Evolutionary conservation across 805 yeast genomes (phyloP), one percentile per base, ranked within the genome.

Genomic region (Ascoidea tarda): DNA sequence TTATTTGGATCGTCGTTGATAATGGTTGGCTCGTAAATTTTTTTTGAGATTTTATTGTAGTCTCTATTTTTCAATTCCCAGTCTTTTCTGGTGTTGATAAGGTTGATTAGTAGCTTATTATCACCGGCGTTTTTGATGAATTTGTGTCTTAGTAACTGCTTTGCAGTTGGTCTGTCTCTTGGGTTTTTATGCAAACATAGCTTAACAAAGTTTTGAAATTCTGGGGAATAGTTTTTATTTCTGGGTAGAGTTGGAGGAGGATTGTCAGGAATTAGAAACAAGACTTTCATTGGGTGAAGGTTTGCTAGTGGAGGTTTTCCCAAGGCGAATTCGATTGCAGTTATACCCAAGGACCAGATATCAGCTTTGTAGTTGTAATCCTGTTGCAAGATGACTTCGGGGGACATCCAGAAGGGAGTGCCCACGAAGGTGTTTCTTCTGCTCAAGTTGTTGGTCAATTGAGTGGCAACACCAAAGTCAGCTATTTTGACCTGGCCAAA

Each of bases 351-450:
- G 0, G 96, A 88, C 99, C 99, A 91, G 52, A 93, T 86, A 63
- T 91, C 99, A 1, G 89, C 96, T 61, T 84, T 86, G 57, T 82
- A 84, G 62, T 86, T 76, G 65, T 91, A 89, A 1, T 93, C 95
- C 8, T 69, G 66, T 49, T 66, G 63, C 52, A 93, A 63, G 46
- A 93, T 84, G 14, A 91, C 86, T 64, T 91, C 99, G 0, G 99
- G 99, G 0, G 98, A 97, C 98, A 91, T 90, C 97, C 97, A 90
- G 66, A 80, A 87, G 12, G 97, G 97, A 0, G 97, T 89, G 1
- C 98, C 98, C 50, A 89, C 96, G 72, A 89, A 83, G 0, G 96
- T 87, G 53, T 77, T 79, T 75, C 60, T 62, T 57, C 82, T 76
- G 55, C 79, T 72, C 53, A 78, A 67, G 59, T 77, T 73, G 51